Evolutionary conservation across 2,329 filamentous ascomycete species (phyloP).

Genomic region (Biscogniauxia sp.): DNA sequence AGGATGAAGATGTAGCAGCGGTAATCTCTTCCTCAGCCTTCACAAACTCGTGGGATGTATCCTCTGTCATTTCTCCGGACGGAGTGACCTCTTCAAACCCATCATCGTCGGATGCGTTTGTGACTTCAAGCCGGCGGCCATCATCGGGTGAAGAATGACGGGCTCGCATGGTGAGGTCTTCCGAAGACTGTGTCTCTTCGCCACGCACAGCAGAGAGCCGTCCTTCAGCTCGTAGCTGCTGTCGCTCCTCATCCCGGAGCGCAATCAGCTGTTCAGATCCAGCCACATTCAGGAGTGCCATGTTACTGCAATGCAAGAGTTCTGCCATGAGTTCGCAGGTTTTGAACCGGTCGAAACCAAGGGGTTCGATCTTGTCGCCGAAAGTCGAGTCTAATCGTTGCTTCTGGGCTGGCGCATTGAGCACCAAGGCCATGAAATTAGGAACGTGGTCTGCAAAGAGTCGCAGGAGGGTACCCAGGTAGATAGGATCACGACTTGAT

Average conservation of each 20-base stretch:
- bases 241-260: conserved; percentile 75
- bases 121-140: conserved; percentile 70
- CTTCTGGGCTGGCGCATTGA: conserved; percentile 71
- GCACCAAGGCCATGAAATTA: conserved; percentile 88
- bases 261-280: conserved; percentile 86
- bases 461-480: conserved; percentile 83
- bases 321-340: conserved; percentile 99
- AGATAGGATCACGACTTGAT: conserved; percentile 88
- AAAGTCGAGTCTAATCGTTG: conserved; percentile 82
- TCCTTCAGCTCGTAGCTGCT: conserved; percentile 74
- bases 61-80: conserved; percentile 68
- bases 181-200: conserved; percentile 48
- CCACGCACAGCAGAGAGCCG: conserved; percentile 55
- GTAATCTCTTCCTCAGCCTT: conserved; percentile 56
- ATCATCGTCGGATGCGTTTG: conserved; percentile 82
- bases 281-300: conserved; percentile 89
- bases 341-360: conserved; percentile 98
- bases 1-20: conserved; percentile 36
- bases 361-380: conserved; percentile 83
- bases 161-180: conserved; percentile 61
- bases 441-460: conserved; percentile 89
- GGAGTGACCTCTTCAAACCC: conserved; percentile 87
- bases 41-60: conserved; percentile 67
- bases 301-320: conserved; percentile 95
- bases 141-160: conserved; percentile 53